These are phyloP conservation scores for Bryoglossum gracile DNA, from an alignment of 495 filamentous ascomycete genomes.

Conservation along the genomic window DNA sequence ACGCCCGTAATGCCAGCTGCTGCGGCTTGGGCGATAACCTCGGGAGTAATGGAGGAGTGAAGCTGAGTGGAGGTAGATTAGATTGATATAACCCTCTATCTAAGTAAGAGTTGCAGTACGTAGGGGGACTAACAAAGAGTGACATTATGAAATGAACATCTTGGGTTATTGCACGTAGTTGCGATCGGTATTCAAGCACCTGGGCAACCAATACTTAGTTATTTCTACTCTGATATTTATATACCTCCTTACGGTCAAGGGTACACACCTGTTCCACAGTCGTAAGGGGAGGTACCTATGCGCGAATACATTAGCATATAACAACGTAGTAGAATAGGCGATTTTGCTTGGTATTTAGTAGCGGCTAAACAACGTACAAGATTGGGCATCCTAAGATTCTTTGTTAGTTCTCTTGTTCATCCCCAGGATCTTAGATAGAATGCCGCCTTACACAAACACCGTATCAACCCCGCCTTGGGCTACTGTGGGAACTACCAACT, in stretches of 20 bases:
- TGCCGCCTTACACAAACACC: conserved; percentile 78
- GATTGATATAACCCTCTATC: background rate
- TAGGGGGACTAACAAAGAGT: conserved; percentile 53
- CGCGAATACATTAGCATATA: too few species aligned
- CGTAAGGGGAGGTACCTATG: too few species aligned
- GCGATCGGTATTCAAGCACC: conserved; percentile 65
- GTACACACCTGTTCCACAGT: too few species aligned
- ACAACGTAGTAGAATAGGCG: too few species aligned
- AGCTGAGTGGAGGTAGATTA: background rate
- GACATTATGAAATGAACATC: conserved; percentile 81
- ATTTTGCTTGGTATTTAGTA: too few species aligned
- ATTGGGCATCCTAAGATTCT: conserved; percentile 24
- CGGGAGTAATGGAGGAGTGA: conserved; percentile 61
- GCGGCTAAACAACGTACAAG: too few species aligned
- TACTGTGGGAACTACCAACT: conserved; percentile 69
- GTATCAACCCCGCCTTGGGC: conserved; percentile 22
- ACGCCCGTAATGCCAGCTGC: conserved; percentile 57
- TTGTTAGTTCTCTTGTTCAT: background rate
- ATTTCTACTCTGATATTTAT: too few species aligned
- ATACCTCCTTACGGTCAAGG: too few species aligned
- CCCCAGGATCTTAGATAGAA: conserved; percentile 23
- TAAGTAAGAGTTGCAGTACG: too few species aligned
- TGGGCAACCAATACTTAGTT: conserved; percentile 67
- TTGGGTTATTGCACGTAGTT: conserved; percentile 58
- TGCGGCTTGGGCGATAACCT: conserved; percentile 67